phyloP scores from a whole-genome alignment of 352 stramenopile species.

The Phytopythium oedochilum region DNA sequence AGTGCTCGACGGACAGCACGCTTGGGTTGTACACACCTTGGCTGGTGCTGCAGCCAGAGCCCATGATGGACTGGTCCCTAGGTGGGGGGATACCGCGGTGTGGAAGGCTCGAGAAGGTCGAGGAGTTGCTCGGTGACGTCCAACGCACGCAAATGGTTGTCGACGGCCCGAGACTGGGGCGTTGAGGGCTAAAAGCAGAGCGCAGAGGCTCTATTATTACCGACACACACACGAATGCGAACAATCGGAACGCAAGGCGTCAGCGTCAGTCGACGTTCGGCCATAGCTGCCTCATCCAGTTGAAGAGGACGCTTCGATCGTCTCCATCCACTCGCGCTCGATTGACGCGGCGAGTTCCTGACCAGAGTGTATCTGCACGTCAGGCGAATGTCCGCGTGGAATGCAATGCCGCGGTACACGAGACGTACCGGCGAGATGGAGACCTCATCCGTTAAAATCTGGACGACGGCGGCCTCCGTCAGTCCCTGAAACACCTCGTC shows the following conservation, averaged over 20 bases:
- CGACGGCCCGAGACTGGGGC: too few relatives aligned
- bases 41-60: constrained; percentile 32
- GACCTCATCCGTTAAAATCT: constrained; percentile 41
- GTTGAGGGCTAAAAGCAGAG: not conserved
- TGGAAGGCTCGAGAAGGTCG: not conserved
- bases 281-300: too few relatives aligned
- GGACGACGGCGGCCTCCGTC: constrained; percentile 28
- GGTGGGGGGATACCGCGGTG: too few relatives aligned
- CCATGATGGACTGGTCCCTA: constrained; percentile 29
- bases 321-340: not conserved
- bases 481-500: constrained; percentile 23
- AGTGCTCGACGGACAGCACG: constrained; percentile 50
- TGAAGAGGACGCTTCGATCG: not conserved
- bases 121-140: not conserved
- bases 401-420: too few relatives aligned
- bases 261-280: too few relatives aligned
- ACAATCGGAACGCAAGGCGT: too few relatives aligned
- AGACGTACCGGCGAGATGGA: constrained; percentile 40
- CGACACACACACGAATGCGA: not conserved
- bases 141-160: too few relatives aligned
- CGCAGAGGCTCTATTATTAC: not conserved
- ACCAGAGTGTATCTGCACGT: not conserved
- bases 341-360: not conserved
- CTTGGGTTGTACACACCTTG: constrained; percentile 22
- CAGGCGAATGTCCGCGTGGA: not conserved